Evolutionary conservation across 768 basidiomycete genomes (phyloP).

Genomic region (Termitomyces sp.): DNA sequence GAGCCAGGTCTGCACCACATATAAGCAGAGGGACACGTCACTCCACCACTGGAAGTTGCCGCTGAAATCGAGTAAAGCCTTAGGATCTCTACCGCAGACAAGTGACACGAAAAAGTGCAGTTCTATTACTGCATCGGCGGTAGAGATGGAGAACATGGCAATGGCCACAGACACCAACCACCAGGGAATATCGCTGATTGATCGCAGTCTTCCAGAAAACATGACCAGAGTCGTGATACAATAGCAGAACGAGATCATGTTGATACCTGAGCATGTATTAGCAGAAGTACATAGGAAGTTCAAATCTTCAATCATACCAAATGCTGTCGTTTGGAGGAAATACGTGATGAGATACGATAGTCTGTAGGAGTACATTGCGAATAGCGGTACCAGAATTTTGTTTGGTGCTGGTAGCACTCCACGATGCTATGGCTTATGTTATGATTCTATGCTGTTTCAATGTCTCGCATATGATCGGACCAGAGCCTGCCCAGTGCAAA

Average conservation of each 20-base stretch:
- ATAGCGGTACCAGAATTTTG: background rate
- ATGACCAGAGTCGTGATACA: constrained; percentile 4
- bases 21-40: background rate
- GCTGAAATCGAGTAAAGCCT: background rate
- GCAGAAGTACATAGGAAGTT: background rate
- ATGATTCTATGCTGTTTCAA: background rate
- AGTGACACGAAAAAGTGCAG: constrained; percentile 3
- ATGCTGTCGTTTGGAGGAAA: constrained; percentile 7
- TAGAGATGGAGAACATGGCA: constrained; percentile 7
- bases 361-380: constrained; percentile 1
- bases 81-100: background rate
- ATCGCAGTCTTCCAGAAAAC: background rate
- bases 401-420: background rate
- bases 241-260: constrained; percentile 9
- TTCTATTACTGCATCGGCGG: constrained; percentile 2
- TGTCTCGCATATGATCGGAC: constrained; percentile 4
- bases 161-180: constrained; percentile 3
- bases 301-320: background rate
- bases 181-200: background rate
- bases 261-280: constrained; percentile 2
- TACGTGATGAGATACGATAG: background rate
- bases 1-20: constrained; percentile 8
- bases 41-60: constrained; percentile 11
- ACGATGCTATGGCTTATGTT: background rate
- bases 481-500: background rate